These are phyloP conservation scores for Larix kaempferi DNA, from an alignment of 75 land plant species.

Conservation along the genomic window DNA sequence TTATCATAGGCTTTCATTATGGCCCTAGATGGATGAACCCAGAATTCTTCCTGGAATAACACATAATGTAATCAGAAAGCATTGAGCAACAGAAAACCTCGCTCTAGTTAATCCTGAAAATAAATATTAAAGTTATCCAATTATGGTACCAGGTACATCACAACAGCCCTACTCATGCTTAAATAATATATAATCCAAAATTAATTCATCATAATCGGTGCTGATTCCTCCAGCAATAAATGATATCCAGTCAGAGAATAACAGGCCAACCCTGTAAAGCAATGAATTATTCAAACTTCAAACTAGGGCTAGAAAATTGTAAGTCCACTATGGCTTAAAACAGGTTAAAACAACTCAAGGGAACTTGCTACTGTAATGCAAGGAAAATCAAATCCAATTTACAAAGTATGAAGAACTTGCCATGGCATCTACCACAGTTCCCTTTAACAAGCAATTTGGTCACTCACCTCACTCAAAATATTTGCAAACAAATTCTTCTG, in stretches of 20 bases:
- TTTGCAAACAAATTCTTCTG: conserved; percentile 57
- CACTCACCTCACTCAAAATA: conserved; percentile 59
- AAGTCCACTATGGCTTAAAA: neutral
- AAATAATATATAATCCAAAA: neutral
- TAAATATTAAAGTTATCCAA: neutral
- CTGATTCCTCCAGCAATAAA: neutral
- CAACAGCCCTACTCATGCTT: neutral
- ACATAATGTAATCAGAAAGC: neutral
- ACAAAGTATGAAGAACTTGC: neutral
- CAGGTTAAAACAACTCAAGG: neutral
- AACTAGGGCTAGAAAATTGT: neutral
- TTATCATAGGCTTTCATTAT: conserved; percentile 68
- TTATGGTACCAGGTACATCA: neutral
- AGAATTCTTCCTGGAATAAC: conserved; percentile 61
- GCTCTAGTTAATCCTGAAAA: neutral
- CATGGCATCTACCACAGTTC: neutral
- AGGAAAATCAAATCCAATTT: neutral
- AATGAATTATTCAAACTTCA: neutral
- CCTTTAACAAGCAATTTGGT: neutral
- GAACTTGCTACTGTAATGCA: no score
- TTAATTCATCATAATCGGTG: neutral
- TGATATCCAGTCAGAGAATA: neutral
- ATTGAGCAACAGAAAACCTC: neutral
- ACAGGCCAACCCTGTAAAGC: neutral
- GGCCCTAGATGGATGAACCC: conserved; percentile 53